A percentile compares a stretch with the other conserved stretches of the same genome.
These are phyloP conservation scores for Diplocarpon rosae DNA, from an alignment of 2,329 filamentous ascomycete species.

Conservation along the genomic window DNA sequence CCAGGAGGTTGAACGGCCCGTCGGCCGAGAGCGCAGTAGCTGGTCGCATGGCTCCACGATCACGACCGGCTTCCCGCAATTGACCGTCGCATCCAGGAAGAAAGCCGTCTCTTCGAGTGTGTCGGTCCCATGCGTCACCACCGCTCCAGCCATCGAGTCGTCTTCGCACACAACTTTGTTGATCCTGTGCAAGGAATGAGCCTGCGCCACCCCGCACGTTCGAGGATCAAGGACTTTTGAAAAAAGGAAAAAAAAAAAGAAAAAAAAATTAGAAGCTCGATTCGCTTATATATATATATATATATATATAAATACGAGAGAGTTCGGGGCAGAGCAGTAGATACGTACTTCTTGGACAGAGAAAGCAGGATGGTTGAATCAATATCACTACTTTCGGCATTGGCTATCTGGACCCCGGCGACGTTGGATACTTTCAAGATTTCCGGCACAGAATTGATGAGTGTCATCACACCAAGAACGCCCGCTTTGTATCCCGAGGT, in stretches of 20 bases:
- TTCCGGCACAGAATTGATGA: constrained; percentile 45
- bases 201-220: too few relatives aligned
- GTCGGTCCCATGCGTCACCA: constrained; percentile 56
- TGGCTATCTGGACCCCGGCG: constrained; percentile 40
- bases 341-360: constrained; percentile 30
- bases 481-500: constrained; percentile 44
- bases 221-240: background rate
- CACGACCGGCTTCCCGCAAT: constrained; percentile 41
- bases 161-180: constrained; percentile 31
- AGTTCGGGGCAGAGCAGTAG: too few relatives aligned
- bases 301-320: too few relatives aligned
- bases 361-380: constrained; percentile 38
- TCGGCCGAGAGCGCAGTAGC: constrained; percentile 52
- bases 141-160: constrained; percentile 34
- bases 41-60: constrained; percentile 53
- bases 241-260: too few relatives aligned
- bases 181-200: constrained; percentile 24
- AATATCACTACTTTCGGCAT: constrained; percentile 37
- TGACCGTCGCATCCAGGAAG: constrained; percentile 43
- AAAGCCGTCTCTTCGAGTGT: constrained; percentile 54
- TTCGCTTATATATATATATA: too few relatives aligned
- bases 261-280: too few relatives aligned
- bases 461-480: constrained; percentile 25
- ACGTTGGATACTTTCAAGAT: constrained; percentile 44
- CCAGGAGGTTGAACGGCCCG: constrained; percentile 50